Evolutionary conservation across 2,329 filamentous ascomycete genomes (phyloP).

Genomic region (Dactylellina cionopaga): DNA sequence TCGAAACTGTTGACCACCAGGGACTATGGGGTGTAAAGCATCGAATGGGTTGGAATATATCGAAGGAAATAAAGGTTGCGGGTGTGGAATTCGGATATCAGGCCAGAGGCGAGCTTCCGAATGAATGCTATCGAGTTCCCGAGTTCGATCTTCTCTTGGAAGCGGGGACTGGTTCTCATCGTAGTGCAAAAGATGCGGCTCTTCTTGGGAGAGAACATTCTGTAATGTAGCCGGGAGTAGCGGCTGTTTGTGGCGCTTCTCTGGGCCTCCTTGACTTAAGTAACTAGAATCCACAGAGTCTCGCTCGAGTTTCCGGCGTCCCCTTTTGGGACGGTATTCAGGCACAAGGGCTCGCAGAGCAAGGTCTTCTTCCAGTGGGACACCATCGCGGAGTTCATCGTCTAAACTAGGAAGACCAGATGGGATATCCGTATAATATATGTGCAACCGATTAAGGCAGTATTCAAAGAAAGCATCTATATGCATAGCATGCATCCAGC

Average conservation of each 20-base stretch:
- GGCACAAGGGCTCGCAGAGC: constrained; percentile 85
- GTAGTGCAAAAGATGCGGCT: constrained; percentile 62
- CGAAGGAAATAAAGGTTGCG: constrained; percentile 36
- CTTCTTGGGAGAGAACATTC: constrained; percentile 59
- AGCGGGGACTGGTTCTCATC: constrained; percentile 67
- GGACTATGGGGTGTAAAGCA: constrained; percentile 47
- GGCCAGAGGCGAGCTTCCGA: constrained; percentile 40
- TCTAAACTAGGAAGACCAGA: constrained; percentile 59
- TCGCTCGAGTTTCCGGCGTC: constrained; percentile 71
- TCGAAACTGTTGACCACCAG: constrained; percentile 59
- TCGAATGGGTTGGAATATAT: constrained; percentile 44
- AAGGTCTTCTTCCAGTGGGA: constrained; percentile 86
- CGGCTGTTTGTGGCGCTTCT: constrained; percentile 70
- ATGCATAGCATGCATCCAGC: constrained; percentile 98
- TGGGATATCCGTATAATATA: constrained; percentile 82
- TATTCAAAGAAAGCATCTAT: constrained; percentile 95
- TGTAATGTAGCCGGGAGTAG: constrained; percentile 62
- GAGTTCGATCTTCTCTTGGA: constrained; percentile 33
- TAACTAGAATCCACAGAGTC: constrained; percentile 67
- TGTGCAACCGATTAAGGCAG: constrained; percentile 77
- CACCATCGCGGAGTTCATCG: constrained; percentile 78
- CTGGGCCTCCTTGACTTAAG: constrained; percentile 67
- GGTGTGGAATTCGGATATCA: constrained; percentile 26
- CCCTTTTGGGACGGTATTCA: constrained; percentile 73
- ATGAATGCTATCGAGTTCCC: constrained; percentile 30